Evolutionary conservation across 768 basidiomycete species (phyloP), one percentile per base, ranked within the genome.

Genomic region (Boletales sp.): DNA sequence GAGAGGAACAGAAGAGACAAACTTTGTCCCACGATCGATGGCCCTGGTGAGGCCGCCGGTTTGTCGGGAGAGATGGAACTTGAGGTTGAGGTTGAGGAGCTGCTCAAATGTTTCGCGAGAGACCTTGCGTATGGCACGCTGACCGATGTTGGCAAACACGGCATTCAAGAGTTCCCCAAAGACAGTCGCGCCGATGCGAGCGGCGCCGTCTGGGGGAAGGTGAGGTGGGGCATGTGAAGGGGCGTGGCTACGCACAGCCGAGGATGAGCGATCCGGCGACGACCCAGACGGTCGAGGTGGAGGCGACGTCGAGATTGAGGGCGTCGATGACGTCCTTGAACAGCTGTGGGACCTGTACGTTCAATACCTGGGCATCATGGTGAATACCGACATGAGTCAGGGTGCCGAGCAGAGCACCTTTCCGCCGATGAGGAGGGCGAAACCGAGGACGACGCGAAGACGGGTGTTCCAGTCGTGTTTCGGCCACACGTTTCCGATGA

Each of bases 1-100:
- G 18, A 40, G 34, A 41, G 15, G 18, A 3, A 14, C 1, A 10
- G 8, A 41, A 11, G 2, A 21, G 21, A 64, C 79, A 60, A 58
- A 97, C 93, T 98, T 99, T 30, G 97, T 97, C 30, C 97, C 97
- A 13, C 97, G 80, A 65, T 99, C 97, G 56, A 99, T 98, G 5
- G 97, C 97, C 38, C 97, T 75, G 2, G 94, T 97, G 40, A 99
- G 75, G 2, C 97, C 97, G 24, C 97, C 97, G 0, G 97, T 99
- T 63, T 98, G 95, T 32, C 95, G 72, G 15, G 86, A 83, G 29
- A 98, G 76, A 62, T 99, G 97, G 69, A 98, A 99, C 44, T 81
- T 84, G 66, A 97, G 78, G 60, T 97, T 90, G 59, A 98, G 79
- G 64, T 90, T 81, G 53, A 99, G 77, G 13, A 99, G 71, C 63